phyloP scores from a whole-genome alignment of 1,284 basidiomycete genomes.

The Cryptococcus sp. region DNA sequence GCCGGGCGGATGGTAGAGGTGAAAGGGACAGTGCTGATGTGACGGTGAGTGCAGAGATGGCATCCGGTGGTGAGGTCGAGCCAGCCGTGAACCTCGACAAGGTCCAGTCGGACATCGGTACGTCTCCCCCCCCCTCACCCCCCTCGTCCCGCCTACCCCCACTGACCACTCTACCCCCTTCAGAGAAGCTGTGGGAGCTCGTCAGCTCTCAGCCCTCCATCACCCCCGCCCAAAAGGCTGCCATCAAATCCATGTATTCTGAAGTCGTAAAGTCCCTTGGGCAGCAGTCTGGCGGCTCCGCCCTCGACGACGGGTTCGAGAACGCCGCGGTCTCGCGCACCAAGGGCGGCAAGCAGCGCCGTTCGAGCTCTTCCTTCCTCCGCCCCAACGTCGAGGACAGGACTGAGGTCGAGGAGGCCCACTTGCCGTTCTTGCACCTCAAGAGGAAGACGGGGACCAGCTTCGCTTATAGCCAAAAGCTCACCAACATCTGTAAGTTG shows the following conservation, averaged over 20 bases:
- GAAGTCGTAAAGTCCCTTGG: constrained; percentile 75
- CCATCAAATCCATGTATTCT: constrained; percentile 94
- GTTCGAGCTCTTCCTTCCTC: constrained; percentile 90
- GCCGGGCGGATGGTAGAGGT: background rate
- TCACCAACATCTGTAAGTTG: constrained; percentile 71
- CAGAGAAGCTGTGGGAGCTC: constrained; percentile 88
- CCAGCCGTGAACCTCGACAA: constrained; percentile 87
- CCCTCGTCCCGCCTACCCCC: constrained; percentile 3
- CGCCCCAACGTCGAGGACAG: constrained; percentile 71
- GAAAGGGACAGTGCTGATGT: constrained; percentile 4
- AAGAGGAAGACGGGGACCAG: constrained; percentile 94
- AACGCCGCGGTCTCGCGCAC: constrained; percentile 29
- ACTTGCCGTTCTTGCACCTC: constrained; percentile 88
- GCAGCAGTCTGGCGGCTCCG: constrained; percentile 58
- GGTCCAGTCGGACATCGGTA: constrained; percentile 83
- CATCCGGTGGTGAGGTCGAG: constrained; percentile 81
- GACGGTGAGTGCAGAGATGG: constrained; percentile 67
- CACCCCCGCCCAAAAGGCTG: constrained; percentile 92
- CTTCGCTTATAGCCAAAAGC: constrained; percentile 96
- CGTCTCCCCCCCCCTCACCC: constrained; percentile 12
- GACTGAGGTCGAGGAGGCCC: constrained; percentile 78
- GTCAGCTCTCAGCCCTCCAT: constrained; percentile 96
- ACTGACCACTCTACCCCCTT: background rate
- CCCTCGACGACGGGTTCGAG: constrained; percentile 22
- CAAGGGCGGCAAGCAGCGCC: constrained; percentile 55